phyloP scores from a whole-genome alignment of 2,329 filamentous ascomycete genomes.

The Pyrenophora seminiperda region DNA sequence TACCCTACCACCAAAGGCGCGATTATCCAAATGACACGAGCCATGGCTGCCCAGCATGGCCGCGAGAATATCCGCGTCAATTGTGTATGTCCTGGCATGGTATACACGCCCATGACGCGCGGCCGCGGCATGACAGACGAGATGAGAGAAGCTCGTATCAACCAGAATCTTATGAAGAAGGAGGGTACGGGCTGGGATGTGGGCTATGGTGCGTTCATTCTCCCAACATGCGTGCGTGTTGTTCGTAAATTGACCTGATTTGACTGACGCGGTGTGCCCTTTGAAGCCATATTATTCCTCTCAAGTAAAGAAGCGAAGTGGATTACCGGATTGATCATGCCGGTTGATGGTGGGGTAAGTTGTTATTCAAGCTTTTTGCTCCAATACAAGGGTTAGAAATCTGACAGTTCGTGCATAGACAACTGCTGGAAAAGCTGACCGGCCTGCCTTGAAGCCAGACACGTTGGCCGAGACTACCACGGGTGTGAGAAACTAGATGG shows the following conservation, averaged over 20 bases:
- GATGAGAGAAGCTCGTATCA: conserved; percentile 55
- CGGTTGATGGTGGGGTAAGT: conserved; percentile 31
- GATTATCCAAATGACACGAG: conserved; percentile 61
- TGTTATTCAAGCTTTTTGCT: no score
- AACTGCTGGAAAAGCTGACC: conserved; percentile 31
- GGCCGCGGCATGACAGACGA: conserved; percentile 57
- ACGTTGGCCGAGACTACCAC: conserved; percentile 15
- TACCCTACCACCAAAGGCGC: conserved; percentile 62
- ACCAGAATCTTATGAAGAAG: conserved; percentile 57
- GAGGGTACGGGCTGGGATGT: conserved; percentile 63
- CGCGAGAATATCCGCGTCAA: conserved; percentile 59
- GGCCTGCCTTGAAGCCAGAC: conserved; percentile 29
- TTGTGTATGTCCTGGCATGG: conserved; percentile 61
- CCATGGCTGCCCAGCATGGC: conserved; percentile 62
- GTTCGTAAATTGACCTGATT: background rate
- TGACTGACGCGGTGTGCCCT: background rate
- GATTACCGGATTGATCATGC: conserved; percentile 29
- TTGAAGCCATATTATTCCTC: conserved; percentile 17
- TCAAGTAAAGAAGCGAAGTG: conserved; percentile 23
- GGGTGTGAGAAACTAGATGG: conserved; percentile 17
- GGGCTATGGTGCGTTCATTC: conserved; percentile 26
- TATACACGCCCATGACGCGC: conserved; percentile 63
- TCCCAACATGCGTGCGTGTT: background rate
- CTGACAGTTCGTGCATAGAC: conserved; percentile 16
- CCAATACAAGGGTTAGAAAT: no score